Evolutionary conservation across 2,329 filamentous ascomycete genomes (phyloP).

Genomic region (Penicillium crustosum): DNA sequence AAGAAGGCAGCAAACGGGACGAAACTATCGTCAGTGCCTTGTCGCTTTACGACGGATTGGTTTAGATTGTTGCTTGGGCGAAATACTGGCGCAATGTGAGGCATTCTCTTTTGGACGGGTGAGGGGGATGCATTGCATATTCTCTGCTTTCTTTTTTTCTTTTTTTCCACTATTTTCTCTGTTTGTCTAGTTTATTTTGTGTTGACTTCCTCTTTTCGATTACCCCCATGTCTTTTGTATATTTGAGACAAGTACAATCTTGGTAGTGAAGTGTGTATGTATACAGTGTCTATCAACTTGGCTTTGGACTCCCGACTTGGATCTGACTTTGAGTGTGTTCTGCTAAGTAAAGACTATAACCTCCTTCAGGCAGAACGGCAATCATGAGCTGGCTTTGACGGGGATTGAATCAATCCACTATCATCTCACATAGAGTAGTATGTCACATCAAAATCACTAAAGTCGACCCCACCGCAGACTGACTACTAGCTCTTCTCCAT

Average conservation of each 20-base stretch:
- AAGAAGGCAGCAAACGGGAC: constrained; percentile 97
- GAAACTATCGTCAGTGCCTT: constrained; percentile 98
- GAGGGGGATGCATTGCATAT: constrained; percentile 9
- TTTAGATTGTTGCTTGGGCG: constrained; percentile 52
- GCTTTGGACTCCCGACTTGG: not conserved
- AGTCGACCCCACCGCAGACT: constrained; percentile 7
- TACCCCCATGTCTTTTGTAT: constrained; percentile 10
- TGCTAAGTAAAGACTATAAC: not conserved
- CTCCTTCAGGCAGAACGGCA: too few species aligned
- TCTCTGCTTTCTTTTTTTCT: not conserved
- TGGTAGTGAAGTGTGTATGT: not conserved
- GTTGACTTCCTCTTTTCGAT: not conserved
- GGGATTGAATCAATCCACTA: not conserved
- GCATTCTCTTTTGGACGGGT: constrained; percentile 8
- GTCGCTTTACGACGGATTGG: constrained; percentile 92
- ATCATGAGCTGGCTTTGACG: not conserved
- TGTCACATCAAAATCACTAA: constrained; percentile 10
- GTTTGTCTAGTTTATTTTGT: constrained; percentile 1
- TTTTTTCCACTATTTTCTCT: not conserved
- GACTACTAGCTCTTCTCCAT: constrained; percentile 21
- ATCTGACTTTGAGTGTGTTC: not conserved
- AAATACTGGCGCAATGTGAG: constrained; percentile 24
- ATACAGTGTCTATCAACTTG: not conserved
- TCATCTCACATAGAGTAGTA: constrained; percentile 9
- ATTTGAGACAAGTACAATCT: constrained; percentile 8